A percentile compares a stretch with the other conserved stretches of the same genome.
Conservation (phyloP, 768 basidiomycete genomes). For the Rubroboletus pulcherrimus region DNA sequence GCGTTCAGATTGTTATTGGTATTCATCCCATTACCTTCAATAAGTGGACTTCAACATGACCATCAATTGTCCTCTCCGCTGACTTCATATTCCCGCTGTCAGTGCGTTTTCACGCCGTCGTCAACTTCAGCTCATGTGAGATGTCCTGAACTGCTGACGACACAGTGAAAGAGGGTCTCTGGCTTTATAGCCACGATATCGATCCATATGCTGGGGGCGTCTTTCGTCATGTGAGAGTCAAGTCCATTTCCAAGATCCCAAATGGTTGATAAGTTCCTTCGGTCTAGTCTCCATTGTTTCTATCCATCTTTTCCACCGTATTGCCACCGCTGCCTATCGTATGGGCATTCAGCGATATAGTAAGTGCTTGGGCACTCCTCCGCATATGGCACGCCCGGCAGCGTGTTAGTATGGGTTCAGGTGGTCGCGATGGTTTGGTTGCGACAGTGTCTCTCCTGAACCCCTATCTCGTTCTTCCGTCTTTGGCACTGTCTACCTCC, state of each 20-base stretch:
- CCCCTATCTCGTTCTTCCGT: conserved; percentile 80
- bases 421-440: conserved; percentile 56
- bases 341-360: conserved; percentile 68
- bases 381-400: conserved; percentile 66
- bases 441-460: conserved; percentile 77
- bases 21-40: conserved; percentile 43
- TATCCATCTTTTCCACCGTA: conserved; percentile 71
- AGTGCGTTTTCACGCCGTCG: conserved; percentile 26
- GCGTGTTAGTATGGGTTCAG: conserved; percentile 36
- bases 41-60: conserved; percentile 51
- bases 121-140: background rate
- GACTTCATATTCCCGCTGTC: conserved; percentile 75
- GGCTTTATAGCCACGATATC: conserved; percentile 69
- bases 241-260: background rate
- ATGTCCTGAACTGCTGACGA: conserved; percentile 7
- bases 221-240: conserved; percentile 72
- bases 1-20: conserved; percentile 51
- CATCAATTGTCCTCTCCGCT: conserved; percentile 79
- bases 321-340: conserved; percentile 56
- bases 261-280: background rate
- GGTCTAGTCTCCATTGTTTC: conserved; percentile 72
- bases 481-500: conserved; percentile 78
- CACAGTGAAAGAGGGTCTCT: conserved; percentile 87
- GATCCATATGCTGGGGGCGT: conserved; percentile 86
- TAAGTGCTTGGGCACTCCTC: conserved; percentile 66